Conservation (phyloP, 2,329 filamentous ascomycete species). For the Aspergillus pseudotamarii region DNA sequence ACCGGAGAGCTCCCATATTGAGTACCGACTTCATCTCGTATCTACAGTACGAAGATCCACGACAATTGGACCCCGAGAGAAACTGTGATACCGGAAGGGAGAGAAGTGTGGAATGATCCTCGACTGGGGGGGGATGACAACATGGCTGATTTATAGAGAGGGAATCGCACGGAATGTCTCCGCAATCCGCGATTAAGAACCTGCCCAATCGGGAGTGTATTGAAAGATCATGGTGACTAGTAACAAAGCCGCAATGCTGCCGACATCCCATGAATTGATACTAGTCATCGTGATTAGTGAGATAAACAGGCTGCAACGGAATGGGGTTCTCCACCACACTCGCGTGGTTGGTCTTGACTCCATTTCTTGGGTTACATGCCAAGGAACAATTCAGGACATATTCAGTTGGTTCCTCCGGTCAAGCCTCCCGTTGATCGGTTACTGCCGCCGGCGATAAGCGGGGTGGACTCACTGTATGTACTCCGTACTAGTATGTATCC, state of each 20-base stretch:
- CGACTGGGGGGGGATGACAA: neutral
- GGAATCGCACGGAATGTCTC: neutral
- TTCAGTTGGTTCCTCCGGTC: neutral
- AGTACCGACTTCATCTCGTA: neutral
- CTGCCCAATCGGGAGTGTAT: conserved; percentile 3
- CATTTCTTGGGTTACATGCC: conserved; percentile 15
- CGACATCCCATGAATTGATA: neutral
- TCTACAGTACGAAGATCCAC: neutral
- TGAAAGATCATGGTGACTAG: neutral
- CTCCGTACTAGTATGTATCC: too few relatives aligned
- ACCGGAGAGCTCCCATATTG: conserved; percentile 29
- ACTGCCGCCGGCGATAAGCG: conserved; percentile 12
- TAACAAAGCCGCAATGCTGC: neutral
- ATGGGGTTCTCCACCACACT: neutral
- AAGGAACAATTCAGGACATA: conserved; percentile 1
- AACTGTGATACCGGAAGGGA: neutral
- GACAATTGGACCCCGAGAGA: neutral
- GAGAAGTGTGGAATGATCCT: neutral
- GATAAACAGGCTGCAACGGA: conserved; percentile 11
- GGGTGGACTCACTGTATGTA: neutral
- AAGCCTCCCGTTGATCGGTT: conserved; percentile 1
- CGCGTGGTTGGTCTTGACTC: neutral
- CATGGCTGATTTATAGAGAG: neutral
- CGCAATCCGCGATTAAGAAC: conserved; percentile 1
- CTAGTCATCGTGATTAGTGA: neutral